phyloP scores from a whole-genome alignment of 805 yeast genomes.

The Myxozyma geophila region DNA sequence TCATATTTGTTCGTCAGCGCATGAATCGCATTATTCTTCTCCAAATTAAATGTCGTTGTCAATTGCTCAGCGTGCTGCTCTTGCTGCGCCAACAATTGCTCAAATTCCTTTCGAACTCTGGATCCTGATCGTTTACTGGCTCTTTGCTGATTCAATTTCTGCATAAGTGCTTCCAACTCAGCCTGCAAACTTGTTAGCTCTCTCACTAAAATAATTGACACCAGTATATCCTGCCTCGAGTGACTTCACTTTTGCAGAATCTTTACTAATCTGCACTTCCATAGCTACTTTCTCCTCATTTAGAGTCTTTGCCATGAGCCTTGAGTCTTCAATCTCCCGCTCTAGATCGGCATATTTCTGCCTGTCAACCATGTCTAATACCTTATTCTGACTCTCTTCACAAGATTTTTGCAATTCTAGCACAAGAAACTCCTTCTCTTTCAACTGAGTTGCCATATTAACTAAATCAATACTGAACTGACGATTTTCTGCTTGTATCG shows the following conservation, averaged over 20 bases:
- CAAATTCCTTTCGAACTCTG: conserved; percentile 2
- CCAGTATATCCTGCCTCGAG: neutral
- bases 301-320: neutral
- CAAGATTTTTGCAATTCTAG: neutral
- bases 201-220: neutral
- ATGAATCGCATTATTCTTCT: conserved; percentile 14
- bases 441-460: neutral
- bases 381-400: neutral
- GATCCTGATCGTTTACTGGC: neutral
- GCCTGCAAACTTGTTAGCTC: neutral
- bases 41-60: conserved; percentile 3
- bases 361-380: neutral
- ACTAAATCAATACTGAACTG: neutral
- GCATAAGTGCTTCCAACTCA: neutral
- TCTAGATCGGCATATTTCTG: neutral
- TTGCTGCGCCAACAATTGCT: conserved; percentile 2
- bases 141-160: neutral
- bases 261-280: neutral
- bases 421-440: neutral
- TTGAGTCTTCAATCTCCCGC: neutral
- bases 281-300: neutral
- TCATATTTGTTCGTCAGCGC: conserved; percentile 12
- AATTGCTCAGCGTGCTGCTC: conserved; percentile 13
- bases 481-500: neutral
- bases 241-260: neutral